phyloP scores from a whole-genome alignment of 164 flowering plant species.

The Stephania japonica region DNA sequence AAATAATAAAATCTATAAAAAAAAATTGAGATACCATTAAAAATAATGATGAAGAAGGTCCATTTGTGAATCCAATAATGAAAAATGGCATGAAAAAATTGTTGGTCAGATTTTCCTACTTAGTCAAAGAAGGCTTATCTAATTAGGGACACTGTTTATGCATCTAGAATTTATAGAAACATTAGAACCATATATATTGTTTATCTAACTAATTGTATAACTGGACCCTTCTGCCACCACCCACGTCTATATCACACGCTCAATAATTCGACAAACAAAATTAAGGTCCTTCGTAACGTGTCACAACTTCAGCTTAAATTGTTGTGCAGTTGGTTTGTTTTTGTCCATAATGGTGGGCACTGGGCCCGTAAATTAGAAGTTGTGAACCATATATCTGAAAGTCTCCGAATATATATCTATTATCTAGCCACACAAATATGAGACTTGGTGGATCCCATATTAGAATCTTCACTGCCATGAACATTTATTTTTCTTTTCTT shows the following conservation, averaged over 20 bases:
- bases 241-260: neutral
- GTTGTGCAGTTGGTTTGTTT: neutral
- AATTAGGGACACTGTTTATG: neutral
- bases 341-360: neutral
- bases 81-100: neutral
- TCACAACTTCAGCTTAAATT: neutral
- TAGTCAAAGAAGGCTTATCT: neutral
- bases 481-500: no score
- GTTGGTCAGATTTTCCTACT: neutral
- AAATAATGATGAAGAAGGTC: neutral
- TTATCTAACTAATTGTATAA: neutral
- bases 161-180: neutral
- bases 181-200: neutral
- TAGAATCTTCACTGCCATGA: no score
- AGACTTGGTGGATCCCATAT: neutral
- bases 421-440: neutral
- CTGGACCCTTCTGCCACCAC: neutral
- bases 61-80: neutral
- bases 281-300: neutral
- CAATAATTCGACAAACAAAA: neutral
- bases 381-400: neutral
- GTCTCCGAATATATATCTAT: neutral
- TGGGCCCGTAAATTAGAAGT: neutral
- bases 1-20: no score
- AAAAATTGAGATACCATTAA: no score